phyloP scores from a whole-genome alignment of 1,284 basidiomycete species.

The Trametes polyzona region DNA sequence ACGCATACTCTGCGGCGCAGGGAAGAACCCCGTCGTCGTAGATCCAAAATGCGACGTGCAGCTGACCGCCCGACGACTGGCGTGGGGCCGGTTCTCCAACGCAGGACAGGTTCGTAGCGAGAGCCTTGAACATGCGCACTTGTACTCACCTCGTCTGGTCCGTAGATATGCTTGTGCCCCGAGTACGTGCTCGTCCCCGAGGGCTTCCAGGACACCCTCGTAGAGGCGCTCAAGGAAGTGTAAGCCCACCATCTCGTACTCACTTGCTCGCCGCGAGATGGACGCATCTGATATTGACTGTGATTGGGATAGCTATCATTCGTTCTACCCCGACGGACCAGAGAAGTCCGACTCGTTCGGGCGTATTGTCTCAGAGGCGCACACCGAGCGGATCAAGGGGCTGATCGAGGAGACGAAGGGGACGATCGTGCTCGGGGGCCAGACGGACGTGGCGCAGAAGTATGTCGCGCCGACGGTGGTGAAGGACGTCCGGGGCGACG shows the following conservation, averaged over 20 bases:
- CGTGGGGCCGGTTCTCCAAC: constrained; percentile 84
- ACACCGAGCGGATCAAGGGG: constrained; percentile 65
- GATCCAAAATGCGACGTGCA: constrained; percentile 69
- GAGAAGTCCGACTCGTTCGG: constrained; percentile 47
- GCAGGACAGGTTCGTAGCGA: constrained; percentile 62
- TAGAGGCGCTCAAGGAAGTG: constrained; percentile 65
- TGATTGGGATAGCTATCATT: constrained; percentile 56
- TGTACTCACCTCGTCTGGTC: neutral
- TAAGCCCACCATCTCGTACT: constrained; percentile 36
- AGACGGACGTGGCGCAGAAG: constrained; percentile 57
- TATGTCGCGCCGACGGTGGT: constrained; percentile 75
- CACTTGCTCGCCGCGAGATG: neutral
- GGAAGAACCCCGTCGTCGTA: constrained; percentile 86
- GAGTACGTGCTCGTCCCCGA: constrained; percentile 81
- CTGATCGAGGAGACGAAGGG: constrained; percentile 75
- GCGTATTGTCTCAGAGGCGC: constrained; percentile 54
- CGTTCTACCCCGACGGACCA: constrained; percentile 58
- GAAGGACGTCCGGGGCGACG: constrained; percentile 61
- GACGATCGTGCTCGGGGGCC: constrained; percentile 71
- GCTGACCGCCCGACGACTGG: constrained; percentile 60
- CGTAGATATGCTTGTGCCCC: constrained; percentile 60
- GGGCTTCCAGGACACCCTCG: constrained; percentile 64
- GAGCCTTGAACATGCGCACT: neutral
- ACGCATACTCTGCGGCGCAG: too few relatives aligned
- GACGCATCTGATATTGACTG: too few relatives aligned